phyloP scores from a whole-genome alignment of 176 grass and related monocot genomes.

The Juncus effusus region DNA sequence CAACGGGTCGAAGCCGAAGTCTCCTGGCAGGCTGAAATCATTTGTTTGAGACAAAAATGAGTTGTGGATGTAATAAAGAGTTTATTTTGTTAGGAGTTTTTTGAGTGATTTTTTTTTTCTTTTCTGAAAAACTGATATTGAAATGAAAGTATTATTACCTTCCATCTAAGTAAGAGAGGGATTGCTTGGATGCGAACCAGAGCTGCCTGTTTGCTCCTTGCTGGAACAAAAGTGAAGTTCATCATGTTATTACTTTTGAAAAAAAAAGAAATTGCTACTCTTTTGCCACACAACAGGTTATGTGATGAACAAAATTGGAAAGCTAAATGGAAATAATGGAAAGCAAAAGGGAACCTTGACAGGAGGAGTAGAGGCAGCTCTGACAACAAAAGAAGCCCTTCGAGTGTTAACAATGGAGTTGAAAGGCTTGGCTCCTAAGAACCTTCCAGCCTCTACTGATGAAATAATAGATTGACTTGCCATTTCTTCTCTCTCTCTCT shows the following conservation, averaged over 20 bases:
- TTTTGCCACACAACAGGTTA: too few relatives aligned
- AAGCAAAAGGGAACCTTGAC: slow-evolving; percentile 46
- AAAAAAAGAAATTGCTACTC: too few relatives aligned
- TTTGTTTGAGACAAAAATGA: not conserved
- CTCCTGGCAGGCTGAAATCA: slow-evolving; percentile 65
- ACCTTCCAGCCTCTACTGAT: slow-evolving; percentile 48
- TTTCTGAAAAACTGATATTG: not conserved
- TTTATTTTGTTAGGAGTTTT: not conserved
- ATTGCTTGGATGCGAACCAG: slow-evolving; percentile 97
- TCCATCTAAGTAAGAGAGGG: slow-evolving; percentile 80
- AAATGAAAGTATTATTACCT: slow-evolving; percentile 38
- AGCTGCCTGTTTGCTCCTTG: slow-evolving; percentile 85
- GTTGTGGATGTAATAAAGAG: not conserved
- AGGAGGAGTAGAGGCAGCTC: slow-evolving; percentile 72
- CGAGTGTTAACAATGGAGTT: slow-evolving; percentile 40
- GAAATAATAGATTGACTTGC: slow-evolving; percentile 81
- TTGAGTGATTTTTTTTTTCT: not conserved
- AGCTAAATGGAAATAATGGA: not conserved
- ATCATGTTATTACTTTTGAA: not conserved
- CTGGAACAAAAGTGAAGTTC: slow-evolving; percentile 34
- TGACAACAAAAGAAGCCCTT: slow-evolving; percentile 66
- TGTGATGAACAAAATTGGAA: not conserved
- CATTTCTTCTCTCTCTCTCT: slow-evolving; percentile 16
- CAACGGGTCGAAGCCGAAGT: slow-evolving; percentile 79
- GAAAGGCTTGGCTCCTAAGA: slow-evolving; percentile 61